These are phyloP conservation scores for Parastagonospora nodorum DNA, from an alignment of 2,329 filamentous ascomycete genomes.

Conservation along the genomic window DNA sequence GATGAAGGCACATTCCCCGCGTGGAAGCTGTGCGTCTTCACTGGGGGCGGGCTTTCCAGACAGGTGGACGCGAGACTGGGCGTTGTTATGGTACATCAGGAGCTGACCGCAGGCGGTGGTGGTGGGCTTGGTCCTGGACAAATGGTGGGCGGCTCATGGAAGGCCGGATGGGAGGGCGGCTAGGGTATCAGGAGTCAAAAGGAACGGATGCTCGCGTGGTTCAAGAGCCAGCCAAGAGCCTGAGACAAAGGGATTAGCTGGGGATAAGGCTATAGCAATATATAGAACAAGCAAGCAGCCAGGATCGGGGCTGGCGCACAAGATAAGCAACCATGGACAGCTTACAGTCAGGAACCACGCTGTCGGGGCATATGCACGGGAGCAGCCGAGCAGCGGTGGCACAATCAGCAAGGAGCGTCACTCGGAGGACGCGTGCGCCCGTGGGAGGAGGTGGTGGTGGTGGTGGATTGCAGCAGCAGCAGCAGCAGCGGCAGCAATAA, in stretches of 20 bases:
- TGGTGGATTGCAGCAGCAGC: too few relatives aligned
- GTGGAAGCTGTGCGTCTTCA: constrained; percentile 41
- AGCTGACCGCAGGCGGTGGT: constrained; percentile 35
- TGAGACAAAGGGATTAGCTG: constrained; percentile 27
- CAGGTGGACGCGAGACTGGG: constrained; percentile 34
- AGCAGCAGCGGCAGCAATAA: constrained; percentile 10
- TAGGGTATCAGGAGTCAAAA: constrained; percentile 1
- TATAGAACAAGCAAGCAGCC: constrained; percentile 34
- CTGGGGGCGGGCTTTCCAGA: constrained; percentile 33
- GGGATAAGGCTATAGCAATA: constrained; percentile 29
- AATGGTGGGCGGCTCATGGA: constrained; percentile 39
- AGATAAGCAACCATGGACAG: constrained; percentile 37
- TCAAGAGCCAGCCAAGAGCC: constrained; percentile 15
- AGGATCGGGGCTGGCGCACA: constrained; percentile 32
- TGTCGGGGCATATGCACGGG: constrained; percentile 29
- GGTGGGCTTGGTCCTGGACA: constrained; percentile 28
- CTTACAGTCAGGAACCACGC: constrained; percentile 26
- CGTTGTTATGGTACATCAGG: constrained; percentile 46
- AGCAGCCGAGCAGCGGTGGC: constrained; percentile 36
- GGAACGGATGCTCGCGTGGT: constrained; percentile 10
- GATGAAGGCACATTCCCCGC: constrained; percentile 47
- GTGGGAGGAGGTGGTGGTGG: constrained; percentile 28
- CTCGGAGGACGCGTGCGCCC: constrained; percentile 22
- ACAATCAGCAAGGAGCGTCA: constrained; percentile 26
- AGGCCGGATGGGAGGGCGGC: constrained; percentile 15